These are phyloP conservation scores for Thelonectria olida DNA, from an alignment of 2,329 filamentous ascomycete species.

Conservation along the genomic window DNA sequence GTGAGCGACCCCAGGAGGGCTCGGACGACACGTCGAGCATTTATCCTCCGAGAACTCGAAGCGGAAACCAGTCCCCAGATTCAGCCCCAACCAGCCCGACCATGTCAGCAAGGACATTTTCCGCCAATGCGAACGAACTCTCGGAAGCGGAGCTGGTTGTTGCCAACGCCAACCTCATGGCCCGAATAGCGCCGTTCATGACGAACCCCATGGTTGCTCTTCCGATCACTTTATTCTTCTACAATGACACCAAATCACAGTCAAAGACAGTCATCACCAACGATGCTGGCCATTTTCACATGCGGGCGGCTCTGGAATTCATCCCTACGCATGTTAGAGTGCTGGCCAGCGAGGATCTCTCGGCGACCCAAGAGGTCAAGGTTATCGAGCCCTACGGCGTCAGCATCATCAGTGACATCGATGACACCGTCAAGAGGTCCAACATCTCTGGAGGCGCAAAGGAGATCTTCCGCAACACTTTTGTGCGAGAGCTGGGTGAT, in stretches of 20 bases:
- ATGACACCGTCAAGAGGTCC: constrained; percentile 96
- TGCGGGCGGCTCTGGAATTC: constrained; percentile 86
- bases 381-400: constrained; percentile 83
- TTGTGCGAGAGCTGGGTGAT: constrained; percentile 84
- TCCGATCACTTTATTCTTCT: constrained; percentile 94
- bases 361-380: constrained; percentile 79
- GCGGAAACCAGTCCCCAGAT: constrained; percentile 47
- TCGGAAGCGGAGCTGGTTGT: constrained; percentile 77
- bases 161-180: constrained; percentile 89
- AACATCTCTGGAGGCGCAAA: constrained; percentile 87
- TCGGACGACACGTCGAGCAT: constrained; percentile 47
- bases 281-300: constrained; percentile 86
- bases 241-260: constrained; percentile 83
- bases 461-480: constrained; percentile 96
- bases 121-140: constrained; percentile 65
- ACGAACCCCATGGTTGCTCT: constrained; percentile 80
- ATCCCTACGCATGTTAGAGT: constrained; percentile 90
- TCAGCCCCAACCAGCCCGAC: constrained; percentile 56
- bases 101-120: constrained; percentile 48
- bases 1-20: constrained; percentile 67
- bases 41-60: constrained; percentile 40
- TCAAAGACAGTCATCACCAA: constrained; percentile 88
- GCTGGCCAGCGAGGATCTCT: constrained; percentile 85
- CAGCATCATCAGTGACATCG: constrained; percentile 95
- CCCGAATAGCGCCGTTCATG: constrained; percentile 87